Conservation (phyloP, 2,329 filamentous ascomycete species). For the Blastomyces silverae region DNA sequence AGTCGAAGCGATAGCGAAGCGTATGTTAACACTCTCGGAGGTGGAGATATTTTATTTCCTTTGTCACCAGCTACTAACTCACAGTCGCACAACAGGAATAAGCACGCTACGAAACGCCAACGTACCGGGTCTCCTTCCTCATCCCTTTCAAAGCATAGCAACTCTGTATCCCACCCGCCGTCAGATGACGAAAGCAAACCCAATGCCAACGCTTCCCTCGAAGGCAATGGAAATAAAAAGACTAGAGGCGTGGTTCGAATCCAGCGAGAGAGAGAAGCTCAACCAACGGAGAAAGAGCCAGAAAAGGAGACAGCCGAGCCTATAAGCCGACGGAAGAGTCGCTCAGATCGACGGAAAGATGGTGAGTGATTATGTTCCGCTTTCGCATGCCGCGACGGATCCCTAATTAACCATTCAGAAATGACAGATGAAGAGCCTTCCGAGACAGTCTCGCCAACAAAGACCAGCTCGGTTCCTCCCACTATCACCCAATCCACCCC, state of each 20-base stretch:
- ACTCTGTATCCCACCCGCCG: conserved; percentile 33
- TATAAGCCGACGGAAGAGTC: conserved; percentile 70
- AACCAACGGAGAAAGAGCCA: conserved; percentile 56
- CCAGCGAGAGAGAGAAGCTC: conserved; percentile 45
- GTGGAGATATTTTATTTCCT: conserved; percentile 13
- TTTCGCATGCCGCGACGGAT: not conserved
- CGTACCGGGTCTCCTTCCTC: conserved; percentile 73
- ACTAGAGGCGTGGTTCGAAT: conserved; percentile 52
- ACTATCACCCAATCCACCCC: conserved; percentile 40
- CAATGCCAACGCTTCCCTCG: conserved; percentile 26
- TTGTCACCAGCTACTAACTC: not conserved
- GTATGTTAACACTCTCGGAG: conserved; percentile 51
- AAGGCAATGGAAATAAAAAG: conserved; percentile 48
- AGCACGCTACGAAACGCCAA: conserved; percentile 68
- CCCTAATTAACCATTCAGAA: not conserved
- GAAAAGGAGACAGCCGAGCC: conserved; percentile 68
- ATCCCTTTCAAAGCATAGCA: conserved; percentile 48
- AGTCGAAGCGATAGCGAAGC: conserved; percentile 88
- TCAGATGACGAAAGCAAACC: conserved; percentile 63
- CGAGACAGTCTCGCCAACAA: conserved; percentile 54
- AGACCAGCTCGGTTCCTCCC: conserved; percentile 35
- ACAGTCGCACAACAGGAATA: conserved; percentile 50
- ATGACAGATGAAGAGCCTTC: conserved; percentile 62
- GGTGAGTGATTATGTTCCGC: conserved; percentile 47
- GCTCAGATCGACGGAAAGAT: conserved; percentile 74